Base-by-base conservation (phyloP, 805 yeast species). In the Saccharomycopsis oosterbeekiorum region DNA sequence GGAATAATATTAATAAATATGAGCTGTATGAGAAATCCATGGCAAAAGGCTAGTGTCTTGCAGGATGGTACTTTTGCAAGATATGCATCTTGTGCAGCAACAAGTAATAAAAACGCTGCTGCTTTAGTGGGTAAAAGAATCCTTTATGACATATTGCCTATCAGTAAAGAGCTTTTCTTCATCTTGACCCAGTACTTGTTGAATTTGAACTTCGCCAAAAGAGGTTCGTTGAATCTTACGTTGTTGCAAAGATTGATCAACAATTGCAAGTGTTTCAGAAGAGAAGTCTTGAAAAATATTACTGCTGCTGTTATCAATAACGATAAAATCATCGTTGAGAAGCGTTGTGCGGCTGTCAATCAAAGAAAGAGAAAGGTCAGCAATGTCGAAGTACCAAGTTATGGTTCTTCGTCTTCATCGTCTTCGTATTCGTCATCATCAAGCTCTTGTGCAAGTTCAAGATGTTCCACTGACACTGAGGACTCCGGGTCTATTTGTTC, bases 21-120 rank as follows among this genome's bases (percentile, higher is more conserved):
- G 59, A 80, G 89, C 11, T 88, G 96, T 66, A 85, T 88, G 51
- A 80, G 96, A 70, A 92, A 91, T 68, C 97, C 97, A 36, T 91
- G 97, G 97, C 81, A 89, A 58, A 84, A 85, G 66, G 96, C 96
- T 11, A 80, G 86, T 59, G 36, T 47, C 9, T 74, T 82, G 47
- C 69, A 80, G 54, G 90, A 85, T 68, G 74, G 79, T 47, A 81
- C 96, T 0, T 91, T 87, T 73, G 76, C 76, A 62, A 84, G 84
- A 29, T 92, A 80, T 71, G 76, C 83, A 41, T 75, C 79, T 57
- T 82, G 84, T 65, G 78, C 83, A 12, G 68, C 72, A 11, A 19
- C 21, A 9, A 15, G n/a, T 47, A 24, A 10, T 21, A 17, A 14
- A 15, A 42, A 21, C 14, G 21, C 10, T 42, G 17, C 50, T 17